Evolutionary conservation across 208 protist species (phyloP).

Genomic region (Naegleria fowleri): DNA sequence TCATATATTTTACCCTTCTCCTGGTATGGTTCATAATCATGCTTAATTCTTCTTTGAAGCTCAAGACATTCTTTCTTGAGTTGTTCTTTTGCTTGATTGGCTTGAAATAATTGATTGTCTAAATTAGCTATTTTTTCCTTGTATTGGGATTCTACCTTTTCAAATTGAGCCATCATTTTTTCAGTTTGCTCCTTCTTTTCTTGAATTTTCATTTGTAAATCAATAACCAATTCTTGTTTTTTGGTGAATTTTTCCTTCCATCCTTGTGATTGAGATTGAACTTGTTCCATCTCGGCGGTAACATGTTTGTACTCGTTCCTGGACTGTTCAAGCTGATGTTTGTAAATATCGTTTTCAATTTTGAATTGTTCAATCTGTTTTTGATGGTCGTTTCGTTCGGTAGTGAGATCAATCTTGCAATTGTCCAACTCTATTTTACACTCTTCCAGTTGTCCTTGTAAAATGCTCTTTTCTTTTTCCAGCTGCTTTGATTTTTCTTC

Average conservation of each 20-base stretch:
- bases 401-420: not conserved
- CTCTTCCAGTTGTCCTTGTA: not conserved
- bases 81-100: not conserved
- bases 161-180: not conserved
- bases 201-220: not conserved
- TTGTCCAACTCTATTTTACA: no score
- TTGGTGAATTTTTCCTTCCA: not conserved
- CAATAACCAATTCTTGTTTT: not conserved
- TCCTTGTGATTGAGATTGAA: not conserved
- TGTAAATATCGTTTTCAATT: not conserved
- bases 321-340: not conserved
- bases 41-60: not conserved
- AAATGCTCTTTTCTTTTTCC: not conserved
- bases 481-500: not conserved
- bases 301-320: not conserved
- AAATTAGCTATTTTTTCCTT: not conserved
- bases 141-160: not conserved
- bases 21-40: not conserved
- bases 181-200: not conserved
- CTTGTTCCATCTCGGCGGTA: not conserved
- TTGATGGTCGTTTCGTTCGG: not conserved
- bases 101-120: not conserved
- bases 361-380: not conserved
- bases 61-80: not conserved
- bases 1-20: not conserved